A percentile compares a stretch with the other conserved stretches of the same genome.
Conservation (phyloP, 768 basidiomycete species). For the Kwoniella botswanensis region DNA sequence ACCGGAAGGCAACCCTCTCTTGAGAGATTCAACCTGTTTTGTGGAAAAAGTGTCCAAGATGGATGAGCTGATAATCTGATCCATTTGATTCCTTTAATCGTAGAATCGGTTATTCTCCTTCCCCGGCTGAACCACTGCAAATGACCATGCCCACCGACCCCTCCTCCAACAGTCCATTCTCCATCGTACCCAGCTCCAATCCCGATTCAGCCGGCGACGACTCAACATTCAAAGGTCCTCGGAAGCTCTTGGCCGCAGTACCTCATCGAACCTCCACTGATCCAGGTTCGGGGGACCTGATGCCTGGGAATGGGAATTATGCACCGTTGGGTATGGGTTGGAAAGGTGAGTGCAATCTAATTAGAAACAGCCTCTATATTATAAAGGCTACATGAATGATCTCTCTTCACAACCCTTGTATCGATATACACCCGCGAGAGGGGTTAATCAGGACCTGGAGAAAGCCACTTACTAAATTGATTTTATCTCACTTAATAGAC, state of each 20-base stretch:
- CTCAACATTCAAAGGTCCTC: constrained; percentile 16
- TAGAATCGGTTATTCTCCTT: constrained; percentile 17
- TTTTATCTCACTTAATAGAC: background rate
- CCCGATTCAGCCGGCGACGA: background rate
- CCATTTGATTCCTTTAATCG: background rate
- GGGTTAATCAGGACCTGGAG: too few relatives aligned
- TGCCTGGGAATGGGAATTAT: constrained; percentile 14
- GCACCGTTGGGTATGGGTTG: constrained; percentile 28
- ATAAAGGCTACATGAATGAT: too few relatives aligned
- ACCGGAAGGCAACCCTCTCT: background rate
- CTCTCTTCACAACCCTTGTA: too few relatives aligned
- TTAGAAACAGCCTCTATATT: too few relatives aligned
- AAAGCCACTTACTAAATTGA: background rate
- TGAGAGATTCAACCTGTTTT: background rate
- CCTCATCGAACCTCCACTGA: constrained; percentile 6
- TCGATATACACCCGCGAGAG: too few relatives aligned
- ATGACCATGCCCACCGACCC: constrained; percentile 17
- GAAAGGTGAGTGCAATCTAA: constrained; percentile 4
- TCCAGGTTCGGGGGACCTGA: constrained; percentile 7
- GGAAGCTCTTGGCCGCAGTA: constrained; percentile 16
- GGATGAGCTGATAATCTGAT: background rate
- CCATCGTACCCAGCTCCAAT: constrained; percentile 8
- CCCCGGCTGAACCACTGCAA: background rate
- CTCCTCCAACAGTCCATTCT: constrained; percentile 13
- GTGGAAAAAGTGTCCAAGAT: background rate